A percentile compares a stretch with the other conserved stretches of the same genome.
These are phyloP conservation scores for Juglanconis juglandina DNA, from an alignment of 2,329 filamentous ascomycete genomes.

Conservation along the genomic window DNA sequence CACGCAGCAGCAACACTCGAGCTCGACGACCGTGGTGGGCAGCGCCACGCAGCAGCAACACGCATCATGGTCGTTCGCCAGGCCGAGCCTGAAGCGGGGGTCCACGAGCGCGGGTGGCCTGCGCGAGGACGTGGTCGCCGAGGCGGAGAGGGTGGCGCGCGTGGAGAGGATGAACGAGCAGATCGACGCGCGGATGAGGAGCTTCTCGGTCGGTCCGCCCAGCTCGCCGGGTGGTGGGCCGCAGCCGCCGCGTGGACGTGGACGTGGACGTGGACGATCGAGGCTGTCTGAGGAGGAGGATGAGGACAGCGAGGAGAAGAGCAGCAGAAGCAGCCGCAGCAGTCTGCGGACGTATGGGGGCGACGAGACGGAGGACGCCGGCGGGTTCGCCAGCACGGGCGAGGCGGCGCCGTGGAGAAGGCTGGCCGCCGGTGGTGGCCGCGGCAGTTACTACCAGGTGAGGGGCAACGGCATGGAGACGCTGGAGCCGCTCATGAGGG, in stretches of 20 bases:
- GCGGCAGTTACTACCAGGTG: not conserved
- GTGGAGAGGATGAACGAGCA: slow-evolving; percentile 3
- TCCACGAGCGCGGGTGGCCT: not conserved
- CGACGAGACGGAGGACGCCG: not conserved
- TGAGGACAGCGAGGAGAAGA: not conserved
- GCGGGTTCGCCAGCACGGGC: not conserved
- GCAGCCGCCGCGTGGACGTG: not conserved
- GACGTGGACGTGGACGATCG: not conserved
- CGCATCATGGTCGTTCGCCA: not conserved
- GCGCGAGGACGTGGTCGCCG: not conserved
- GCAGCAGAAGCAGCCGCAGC: not conserved
- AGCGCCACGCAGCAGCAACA: not conserved
- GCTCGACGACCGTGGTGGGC: not conserved
- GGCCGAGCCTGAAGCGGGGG: not conserved
- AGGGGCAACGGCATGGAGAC: slow-evolving; percentile 32
- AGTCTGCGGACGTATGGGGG: not conserved
- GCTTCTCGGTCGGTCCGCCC: not conserved
- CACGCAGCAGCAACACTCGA: not conserved
- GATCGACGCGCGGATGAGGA: slow-evolving; percentile 1
- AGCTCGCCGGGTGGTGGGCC: not conserved
- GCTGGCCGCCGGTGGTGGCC: not conserved
- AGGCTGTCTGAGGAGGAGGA: not conserved
- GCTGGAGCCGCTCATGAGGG: slow-evolving; percentile 44
- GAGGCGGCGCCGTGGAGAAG: not conserved
- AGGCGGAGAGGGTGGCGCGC: slow-evolving; percentile 3